A percentile compares a stretch with the other conserved stretches of the same genome.
Evolutionary conservation across 75 land plant genomes (phyloP).

Genomic region (Cryptomeria japonica): DNA sequence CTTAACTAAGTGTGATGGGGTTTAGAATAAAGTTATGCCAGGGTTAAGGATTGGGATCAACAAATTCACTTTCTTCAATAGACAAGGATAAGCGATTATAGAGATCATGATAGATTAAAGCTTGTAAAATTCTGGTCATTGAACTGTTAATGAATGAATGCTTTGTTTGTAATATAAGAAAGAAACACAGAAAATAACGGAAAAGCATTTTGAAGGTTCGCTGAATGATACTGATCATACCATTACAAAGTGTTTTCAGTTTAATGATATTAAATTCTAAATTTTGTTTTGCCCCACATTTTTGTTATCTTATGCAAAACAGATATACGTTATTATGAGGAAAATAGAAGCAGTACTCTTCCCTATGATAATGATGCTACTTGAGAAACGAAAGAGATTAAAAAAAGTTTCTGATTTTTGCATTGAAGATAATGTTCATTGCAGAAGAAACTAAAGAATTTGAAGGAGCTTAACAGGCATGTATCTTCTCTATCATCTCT

Average conservation of each 20-base stretch:
- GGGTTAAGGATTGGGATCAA: not conserved
- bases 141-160: not conserved
- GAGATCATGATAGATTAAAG: not conserved
- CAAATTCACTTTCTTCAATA: not conserved
- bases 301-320: not conserved
- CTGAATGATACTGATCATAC: not conserved
- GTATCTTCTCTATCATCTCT: no score
- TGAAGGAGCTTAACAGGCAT: no score
- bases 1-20: not conserved
- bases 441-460: no score
- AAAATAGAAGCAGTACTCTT: no score
- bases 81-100: not conserved
- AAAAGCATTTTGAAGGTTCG: not conserved
- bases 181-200: not conserved
- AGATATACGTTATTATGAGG: no score
- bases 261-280: not conserved
- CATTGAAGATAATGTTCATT: no score
- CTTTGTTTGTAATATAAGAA: not conserved
- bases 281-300: not conserved
- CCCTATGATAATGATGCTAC: no score
- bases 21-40: not conserved
- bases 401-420: no score
- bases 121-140: not conserved
- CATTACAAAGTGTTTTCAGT: not conserved
- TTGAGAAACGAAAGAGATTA: no score